These are phyloP conservation scores for Podaxis pistillaris DNA, from an alignment of 768 basidiomycete species.

Conservation along the genomic window DNA sequence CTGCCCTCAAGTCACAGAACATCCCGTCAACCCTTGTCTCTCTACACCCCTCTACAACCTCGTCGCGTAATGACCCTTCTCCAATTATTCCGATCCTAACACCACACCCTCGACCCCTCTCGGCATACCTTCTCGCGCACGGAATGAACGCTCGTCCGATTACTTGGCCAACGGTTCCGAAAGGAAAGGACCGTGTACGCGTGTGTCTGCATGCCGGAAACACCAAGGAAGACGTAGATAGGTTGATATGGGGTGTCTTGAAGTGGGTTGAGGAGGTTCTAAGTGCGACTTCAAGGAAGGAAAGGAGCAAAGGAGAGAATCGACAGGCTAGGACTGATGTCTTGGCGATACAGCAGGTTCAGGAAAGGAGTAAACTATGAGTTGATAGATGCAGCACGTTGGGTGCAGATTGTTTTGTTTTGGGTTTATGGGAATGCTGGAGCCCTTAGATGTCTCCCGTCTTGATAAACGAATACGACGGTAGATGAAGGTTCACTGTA, in stretches of 20 bases:
- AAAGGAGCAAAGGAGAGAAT: not conserved
- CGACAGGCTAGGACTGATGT: not conserved
- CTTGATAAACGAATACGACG: too few species aligned
- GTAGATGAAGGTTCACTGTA: too few species aligned
- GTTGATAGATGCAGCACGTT: too few species aligned
- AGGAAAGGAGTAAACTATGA: slow-evolving; percentile 6
- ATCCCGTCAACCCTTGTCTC: slow-evolving; percentile 36
- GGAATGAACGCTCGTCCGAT: slow-evolving; percentile 75
- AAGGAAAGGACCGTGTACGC: slow-evolving; percentile 79
- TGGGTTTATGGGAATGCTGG: too few species aligned
- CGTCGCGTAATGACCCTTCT: slow-evolving; percentile 35
- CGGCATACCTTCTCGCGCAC: slow-evolving; percentile 54
- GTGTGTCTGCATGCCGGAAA: slow-evolving; percentile 89
- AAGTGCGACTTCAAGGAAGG: slow-evolving; percentile 12
- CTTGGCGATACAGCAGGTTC: not conserved
- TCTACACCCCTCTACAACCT: slow-evolving; percentile 28
- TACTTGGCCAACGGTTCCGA: slow-evolving; percentile 87
- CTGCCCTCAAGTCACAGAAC: slow-evolving; percentile 25
- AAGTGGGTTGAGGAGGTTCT: slow-evolving; percentile 44
- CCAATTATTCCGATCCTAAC: slow-evolving; percentile 90
- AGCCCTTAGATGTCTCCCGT: too few species aligned
- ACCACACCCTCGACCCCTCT: slow-evolving; percentile 69
- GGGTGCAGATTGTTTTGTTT: too few species aligned
- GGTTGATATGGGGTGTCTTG: slow-evolving; percentile 49
- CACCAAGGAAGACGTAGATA: slow-evolving; percentile 57